phyloP scores from a whole-genome alignment of 805 yeast species.

The Hanseniaspora opuntiae region DNA sequence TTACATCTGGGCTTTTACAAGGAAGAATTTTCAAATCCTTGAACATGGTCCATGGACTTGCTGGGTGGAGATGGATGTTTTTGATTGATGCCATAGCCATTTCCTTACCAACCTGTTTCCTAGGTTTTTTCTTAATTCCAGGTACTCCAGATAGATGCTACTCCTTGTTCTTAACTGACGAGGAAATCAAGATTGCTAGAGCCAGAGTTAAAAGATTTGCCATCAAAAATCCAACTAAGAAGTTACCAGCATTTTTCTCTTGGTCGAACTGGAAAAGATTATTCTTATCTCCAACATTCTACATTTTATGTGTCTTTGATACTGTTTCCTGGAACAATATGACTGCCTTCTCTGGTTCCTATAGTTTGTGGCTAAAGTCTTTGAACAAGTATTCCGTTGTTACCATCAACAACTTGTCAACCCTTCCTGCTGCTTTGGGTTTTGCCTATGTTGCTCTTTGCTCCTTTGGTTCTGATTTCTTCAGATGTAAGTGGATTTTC shows the following conservation, averaged over 20 bases:
- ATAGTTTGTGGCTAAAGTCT: constrained; percentile 48
- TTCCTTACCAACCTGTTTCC: constrained; percentile 36
- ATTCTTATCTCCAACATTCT: constrained; percentile 42
- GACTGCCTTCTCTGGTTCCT: constrained; percentile 44
- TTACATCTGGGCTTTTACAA: constrained; percentile 45
- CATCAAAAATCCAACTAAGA: constrained; percentile 22
- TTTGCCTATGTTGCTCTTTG: constrained; percentile 35
- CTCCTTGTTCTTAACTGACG: constrained; percentile 42
- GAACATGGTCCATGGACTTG: constrained; percentile 33
- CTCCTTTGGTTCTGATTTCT: constrained; percentile 38
- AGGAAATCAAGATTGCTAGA: constrained; percentile 44
- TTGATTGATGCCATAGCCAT: constrained; percentile 45
- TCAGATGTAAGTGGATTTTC: constrained; percentile 40
- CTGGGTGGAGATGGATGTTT: constrained; percentile 59
- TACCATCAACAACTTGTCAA: constrained; percentile 36
- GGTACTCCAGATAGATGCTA: constrained; percentile 52
- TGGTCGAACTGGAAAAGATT: constrained; percentile 40
- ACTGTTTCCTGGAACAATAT: constrained; percentile 51
- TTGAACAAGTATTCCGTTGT: constrained; percentile 32
- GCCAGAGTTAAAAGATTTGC: constrained; percentile 27
- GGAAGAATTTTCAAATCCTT: constrained; percentile 29
- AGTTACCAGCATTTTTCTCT: constrained; percentile 25
- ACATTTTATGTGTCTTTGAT: constrained; percentile 41
- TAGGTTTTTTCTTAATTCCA: constrained; percentile 38
- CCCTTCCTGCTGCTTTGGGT: constrained; percentile 49